Base-by-base conservation (phyloP, 768 basidiomycete species). In the Coprinellus micaceus region DNA sequence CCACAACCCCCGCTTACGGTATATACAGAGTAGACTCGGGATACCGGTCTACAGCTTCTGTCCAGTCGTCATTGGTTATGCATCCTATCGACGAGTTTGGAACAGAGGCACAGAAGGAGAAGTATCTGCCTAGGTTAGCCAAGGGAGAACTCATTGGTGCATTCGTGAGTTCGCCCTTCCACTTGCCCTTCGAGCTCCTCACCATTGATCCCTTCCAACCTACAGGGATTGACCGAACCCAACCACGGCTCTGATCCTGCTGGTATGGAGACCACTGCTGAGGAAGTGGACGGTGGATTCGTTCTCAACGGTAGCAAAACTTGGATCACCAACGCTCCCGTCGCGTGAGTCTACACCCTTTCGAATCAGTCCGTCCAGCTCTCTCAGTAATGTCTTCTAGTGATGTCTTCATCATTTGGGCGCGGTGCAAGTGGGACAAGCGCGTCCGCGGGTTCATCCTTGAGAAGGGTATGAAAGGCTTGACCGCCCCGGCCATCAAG, bases 1-100 rank as follows among this genome's bases (percentile, higher is more conserved):
- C n/a, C n/a, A n/a, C n/a, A n/a, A n/a, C n/a, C n/a, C n/a, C n/a
- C n/a, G n/a, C n/a, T n/a, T n/a, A n/a, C n/a, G n/a, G n/a, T n/a
- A n/a, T n/a, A n/a, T n/a, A n/a, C n/a, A n/a, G 95, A 59, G 86
- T 98, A 37, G 96, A 99, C 67, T 98, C 95, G 2, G 96, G 96
- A 0, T 98, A 97, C 66, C 89, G 96, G 24, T 95, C 92, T 4
- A 95, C 87, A 3, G 86, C 94, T 60, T 97, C 94, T 17, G 96
- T 98, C 2, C 96, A 98, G 69, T 93, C 91, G 0, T 95, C 93
- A 19, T 82, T 99, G 25, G 93, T 96, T 12, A 99, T 99, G 95
- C 92, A 96, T 66, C 94, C 88, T 9, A 91, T 93, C 62, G 73
- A 89, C 66, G 86, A 89, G 64, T 98, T 94, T 68, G 96, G 96